Base-by-base conservation (phyloP, 2,329 filamentous ascomycete genomes). In the Microcyclospora tardicrescens region DNA sequence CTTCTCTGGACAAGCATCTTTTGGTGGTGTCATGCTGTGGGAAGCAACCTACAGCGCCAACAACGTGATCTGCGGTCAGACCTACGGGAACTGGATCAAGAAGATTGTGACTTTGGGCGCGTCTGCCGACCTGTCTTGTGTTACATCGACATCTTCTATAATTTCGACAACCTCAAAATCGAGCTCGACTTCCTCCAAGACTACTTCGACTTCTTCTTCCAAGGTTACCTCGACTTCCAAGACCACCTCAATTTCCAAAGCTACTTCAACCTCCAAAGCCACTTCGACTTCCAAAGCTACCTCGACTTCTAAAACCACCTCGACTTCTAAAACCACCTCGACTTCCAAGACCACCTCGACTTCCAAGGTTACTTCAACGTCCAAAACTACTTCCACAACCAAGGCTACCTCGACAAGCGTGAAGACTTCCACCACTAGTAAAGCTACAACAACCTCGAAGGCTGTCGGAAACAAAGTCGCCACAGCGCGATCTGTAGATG, bases 1-100 rank as follows among this genome's bases (percentile, higher is more conserved):
- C 32, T 68, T 65, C 44, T 62, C 61, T 43, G 51, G 51, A 12
- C 51, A 59, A 15, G 40, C 58, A 15, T 57, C 55, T 2, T 77
- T 77, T 45, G 73, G 71, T 31, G 74, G 74, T 57, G 60, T 75
- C 31, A 77, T 76, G 72, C 53, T 77, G 5, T 77, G 70, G 69
- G 72, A 75, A 37, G 68, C 71, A 5, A 71, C 67, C 1, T 60
- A 61, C 10, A 64, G 65, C n/a, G 54, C 61, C 10, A 57, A 58
- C 37, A 73, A 73, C 49, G 39, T 55, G 11, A 59, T 65, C 38
- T 61, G 65, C 39, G 62, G 55, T n/a, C 48, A 59, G 34, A 56
- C 59, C 14, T 74, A 68, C 54, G 58, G 61, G 2, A 57, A 62
- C 37, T 64, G 65, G 56, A 67, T 70, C 43, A 72, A 71, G 60